Evolutionary conservation across 768 basidiomycete species (phyloP).

Genomic region (Collybia nuda): DNA sequence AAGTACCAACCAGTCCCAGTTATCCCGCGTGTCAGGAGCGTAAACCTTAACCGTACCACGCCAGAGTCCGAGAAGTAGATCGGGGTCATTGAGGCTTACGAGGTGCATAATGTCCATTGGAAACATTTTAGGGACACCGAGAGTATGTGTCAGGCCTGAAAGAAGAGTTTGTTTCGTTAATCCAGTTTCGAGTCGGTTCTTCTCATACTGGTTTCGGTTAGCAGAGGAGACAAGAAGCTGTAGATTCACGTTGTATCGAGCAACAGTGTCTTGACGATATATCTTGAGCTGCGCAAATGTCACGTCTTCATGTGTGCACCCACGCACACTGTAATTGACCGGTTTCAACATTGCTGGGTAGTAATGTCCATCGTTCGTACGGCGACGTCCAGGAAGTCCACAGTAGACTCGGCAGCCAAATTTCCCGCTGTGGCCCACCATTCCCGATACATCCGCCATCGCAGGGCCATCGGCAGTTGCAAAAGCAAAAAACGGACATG

Average conservation of each 20-base stretch:
- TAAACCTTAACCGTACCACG: neutral
- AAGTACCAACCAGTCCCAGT: constrained; percentile 4
- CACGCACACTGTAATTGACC: neutral
- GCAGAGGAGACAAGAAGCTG: neutral
- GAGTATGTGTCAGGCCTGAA: neutral
- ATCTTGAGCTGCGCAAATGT: constrained; percentile 7
- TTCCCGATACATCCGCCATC: neutral
- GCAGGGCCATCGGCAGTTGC: constrained; percentile 9
- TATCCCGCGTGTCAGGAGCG: neutral
- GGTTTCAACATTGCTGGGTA: constrained; percentile 2
- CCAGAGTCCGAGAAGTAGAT: constrained; percentile 2
- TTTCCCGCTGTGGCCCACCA: neutral
- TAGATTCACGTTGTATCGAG: constrained; percentile 6
- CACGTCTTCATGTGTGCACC: constrained; percentile 22
- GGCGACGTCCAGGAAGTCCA: constrained; percentile 7
- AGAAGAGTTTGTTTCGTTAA: neutral
- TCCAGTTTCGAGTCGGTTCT: neutral
- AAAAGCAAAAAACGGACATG: constrained; percentile 18
- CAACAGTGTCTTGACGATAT: neutral
- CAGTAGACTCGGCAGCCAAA: neutral
- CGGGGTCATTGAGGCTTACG: neutral
- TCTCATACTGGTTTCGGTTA: constrained; percentile 2
- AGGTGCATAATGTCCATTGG: constrained; percentile 1
- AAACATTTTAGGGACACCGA: neutral
- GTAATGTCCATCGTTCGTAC: constrained; percentile 20